Evolutionary conservation across 495 filamentous ascomycete species (phyloP).

Genomic region (Podospora bellae-mahoneyi): DNA sequence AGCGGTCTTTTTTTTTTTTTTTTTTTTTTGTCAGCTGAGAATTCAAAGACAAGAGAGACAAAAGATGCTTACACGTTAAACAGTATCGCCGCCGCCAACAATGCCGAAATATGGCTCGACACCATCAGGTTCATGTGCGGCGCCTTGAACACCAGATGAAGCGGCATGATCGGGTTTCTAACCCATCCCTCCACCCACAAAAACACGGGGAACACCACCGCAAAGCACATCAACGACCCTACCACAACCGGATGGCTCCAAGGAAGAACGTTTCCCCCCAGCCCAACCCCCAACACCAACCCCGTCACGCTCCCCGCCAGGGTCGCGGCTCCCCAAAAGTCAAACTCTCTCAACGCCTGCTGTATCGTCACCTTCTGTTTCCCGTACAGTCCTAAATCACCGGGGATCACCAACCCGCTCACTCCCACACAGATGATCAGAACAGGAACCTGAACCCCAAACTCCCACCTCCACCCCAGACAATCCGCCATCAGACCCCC

Average conservation of each 20-base stretch:
- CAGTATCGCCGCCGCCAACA: conserved; percentile 64
- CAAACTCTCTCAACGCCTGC: conserved; percentile 63
- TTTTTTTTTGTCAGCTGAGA: neutral
- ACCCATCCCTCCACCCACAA: conserved; percentile 60
- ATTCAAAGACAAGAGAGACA: neutral
- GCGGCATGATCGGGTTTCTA: conserved; percentile 67
- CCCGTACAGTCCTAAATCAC: conserved; percentile 55
- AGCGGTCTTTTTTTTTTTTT: conserved; percentile 48
- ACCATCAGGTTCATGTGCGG: conserved; percentile 68
- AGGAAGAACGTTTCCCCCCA: conserved; percentile 30
- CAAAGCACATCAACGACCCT: conserved; percentile 54
- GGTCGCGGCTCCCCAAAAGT: conserved; percentile 62
- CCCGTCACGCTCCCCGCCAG: conserved; percentile 62
- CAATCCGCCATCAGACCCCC: conserved; percentile 71
- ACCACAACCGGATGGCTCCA: conserved; percentile 68
- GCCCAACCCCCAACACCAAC: conserved; percentile 57
- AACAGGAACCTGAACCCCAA: conserved; percentile 62
- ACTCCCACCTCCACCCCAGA: conserved; percentile 72
- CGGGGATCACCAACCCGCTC: conserved; percentile 56
- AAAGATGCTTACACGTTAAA: conserved; percentile 58
- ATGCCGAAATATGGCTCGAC: conserved; percentile 61
- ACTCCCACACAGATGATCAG: conserved; percentile 59
- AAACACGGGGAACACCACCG: conserved; percentile 55
- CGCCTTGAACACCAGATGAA: conserved; percentile 55
- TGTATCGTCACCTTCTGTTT: conserved; percentile 46